A percentile compares a stretch with the other conserved stretches of the same genome.
phyloP scores from a whole-genome alignment of 2,329 filamentous ascomycete species.

The Colletotrichum salicis region DNA sequence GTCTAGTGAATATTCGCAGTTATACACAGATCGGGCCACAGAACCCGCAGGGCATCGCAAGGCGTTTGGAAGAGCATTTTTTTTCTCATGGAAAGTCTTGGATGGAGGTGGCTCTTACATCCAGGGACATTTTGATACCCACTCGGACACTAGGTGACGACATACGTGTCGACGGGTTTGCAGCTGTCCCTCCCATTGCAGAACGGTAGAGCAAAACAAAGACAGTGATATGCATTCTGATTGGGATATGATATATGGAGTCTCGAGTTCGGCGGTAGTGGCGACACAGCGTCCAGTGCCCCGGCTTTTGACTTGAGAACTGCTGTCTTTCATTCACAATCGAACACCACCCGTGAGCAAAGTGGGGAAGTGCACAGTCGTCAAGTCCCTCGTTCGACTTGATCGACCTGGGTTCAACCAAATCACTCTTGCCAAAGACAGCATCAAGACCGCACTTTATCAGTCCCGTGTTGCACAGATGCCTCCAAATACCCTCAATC shows the following conservation, averaged over 20 bases:
- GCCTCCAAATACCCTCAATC: slow-evolving; percentile 44
- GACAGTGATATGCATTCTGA: not conserved
- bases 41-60: slow-evolving; percentile 17
- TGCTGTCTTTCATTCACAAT: not conserved
- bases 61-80: slow-evolving; percentile 23
- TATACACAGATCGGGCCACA: not conserved
- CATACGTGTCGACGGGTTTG: not conserved
- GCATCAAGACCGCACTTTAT: not conserved
- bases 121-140: slow-evolving; percentile 27
- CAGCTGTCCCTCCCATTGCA: slow-evolving; percentile 2
- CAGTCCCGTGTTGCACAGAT: slow-evolving; percentile 28
- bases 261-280: too few relatives aligned
- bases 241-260: not conserved
- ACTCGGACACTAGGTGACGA: slow-evolving; percentile 8
- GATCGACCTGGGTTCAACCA: not conserved
- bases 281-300: not conserved
- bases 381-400: not conserved
- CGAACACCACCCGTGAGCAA: not conserved
- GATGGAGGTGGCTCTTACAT: not conserved
- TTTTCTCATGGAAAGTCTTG: not conserved
- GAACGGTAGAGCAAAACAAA: not conserved
- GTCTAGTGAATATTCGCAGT: slow-evolving; percentile 39
- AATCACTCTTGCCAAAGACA: not conserved
- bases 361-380: slow-evolving; percentile 17
- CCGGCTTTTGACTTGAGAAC: not conserved